Percentiles rank a stretch among this genome's conserved stretches.
phyloP scores from a whole-genome alignment of 2,329 filamentous ascomycete genomes.

The Aspergillus versicolor region DNA sequence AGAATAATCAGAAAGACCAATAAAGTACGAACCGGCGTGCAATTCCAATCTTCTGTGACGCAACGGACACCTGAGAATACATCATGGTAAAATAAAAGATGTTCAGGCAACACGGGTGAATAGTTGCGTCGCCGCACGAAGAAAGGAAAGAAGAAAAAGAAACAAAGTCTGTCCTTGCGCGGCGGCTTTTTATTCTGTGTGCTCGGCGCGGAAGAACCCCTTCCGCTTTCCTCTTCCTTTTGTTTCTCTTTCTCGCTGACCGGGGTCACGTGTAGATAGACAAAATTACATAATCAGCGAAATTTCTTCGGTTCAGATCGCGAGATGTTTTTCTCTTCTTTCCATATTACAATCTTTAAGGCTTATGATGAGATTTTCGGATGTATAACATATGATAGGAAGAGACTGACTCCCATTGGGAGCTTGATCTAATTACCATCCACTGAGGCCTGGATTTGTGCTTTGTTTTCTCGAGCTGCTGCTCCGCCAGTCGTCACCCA shows the following conservation, averaged over 20 bases:
- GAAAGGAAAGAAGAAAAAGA: conserved; percentile 57
- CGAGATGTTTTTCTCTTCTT: conserved; percentile 7
- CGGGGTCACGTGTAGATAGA: background rate
- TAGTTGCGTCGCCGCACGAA: conserved; percentile 78
- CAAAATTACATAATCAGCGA: background rate
- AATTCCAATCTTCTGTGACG: conserved; percentile 79
- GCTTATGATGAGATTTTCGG: conserved; percentile 47
- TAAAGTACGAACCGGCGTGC: conserved; percentile 62
- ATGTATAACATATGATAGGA: conserved; percentile 45
- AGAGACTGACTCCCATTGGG: conserved; percentile 46
- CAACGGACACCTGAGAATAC: conserved; percentile 70
- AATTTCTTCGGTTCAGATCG: background rate
- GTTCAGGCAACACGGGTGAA: conserved; percentile 80
- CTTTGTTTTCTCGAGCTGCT: background rate
- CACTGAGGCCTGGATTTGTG: conserved; percentile 38
- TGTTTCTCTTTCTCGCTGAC: too few relatives aligned
- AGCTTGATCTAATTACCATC: conserved; percentile 43
- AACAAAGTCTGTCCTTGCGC: conserved; percentile 10
- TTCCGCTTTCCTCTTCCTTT: too few relatives aligned
- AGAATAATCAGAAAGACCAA: conserved; percentile 45
- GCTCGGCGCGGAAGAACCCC: background rate
- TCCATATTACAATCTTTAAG: conserved; percentile 21
- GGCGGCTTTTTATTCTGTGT: conserved; percentile 25
- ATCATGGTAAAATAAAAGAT: conserved; percentile 50
- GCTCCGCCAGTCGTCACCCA: too few relatives aligned